These are phyloP conservation scores for Termitomyces sp. DNA, from an alignment of 768 basidiomycete genomes.

Conservation along the genomic window DNA sequence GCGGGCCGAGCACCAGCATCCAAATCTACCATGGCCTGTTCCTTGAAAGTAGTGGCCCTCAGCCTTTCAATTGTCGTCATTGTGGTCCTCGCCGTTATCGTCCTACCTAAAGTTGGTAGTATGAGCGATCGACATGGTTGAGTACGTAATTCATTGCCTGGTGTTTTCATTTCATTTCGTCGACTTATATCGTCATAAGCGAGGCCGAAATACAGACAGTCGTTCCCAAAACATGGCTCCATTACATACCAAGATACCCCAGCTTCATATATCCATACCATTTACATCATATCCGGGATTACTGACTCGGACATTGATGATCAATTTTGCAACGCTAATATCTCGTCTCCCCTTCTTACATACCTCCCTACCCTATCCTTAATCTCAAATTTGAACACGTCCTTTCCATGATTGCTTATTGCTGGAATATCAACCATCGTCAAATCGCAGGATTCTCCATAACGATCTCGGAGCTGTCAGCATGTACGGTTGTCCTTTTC, in stretches of 20 bases:
- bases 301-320: not conserved
- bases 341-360: not conserved
- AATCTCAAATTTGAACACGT: not conserved
- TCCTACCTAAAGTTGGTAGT: slow-evolving; percentile 2
- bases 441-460: not conserved
- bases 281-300: not conserved
- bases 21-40: not conserved
- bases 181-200: not conserved
- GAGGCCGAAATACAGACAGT: not conserved
- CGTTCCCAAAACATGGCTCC: not conserved
- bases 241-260: not conserved
- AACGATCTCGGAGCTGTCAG: not conserved
- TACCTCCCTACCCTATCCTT: not conserved
- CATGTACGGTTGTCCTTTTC: not conserved
- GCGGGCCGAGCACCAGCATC: not conserved
- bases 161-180: not conserved
- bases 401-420: not conserved
- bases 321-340: not conserved
- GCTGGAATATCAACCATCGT: not conserved
- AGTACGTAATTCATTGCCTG: not conserved
- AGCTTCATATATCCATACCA: not conserved
- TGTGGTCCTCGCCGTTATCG: not conserved
- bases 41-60: not conserved
- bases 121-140: not conserved
- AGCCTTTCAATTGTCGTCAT: not conserved